phyloP scores from a whole-genome alignment of 495 filamentous ascomycete species.

The Lentithecium fluviatile region DNA sequence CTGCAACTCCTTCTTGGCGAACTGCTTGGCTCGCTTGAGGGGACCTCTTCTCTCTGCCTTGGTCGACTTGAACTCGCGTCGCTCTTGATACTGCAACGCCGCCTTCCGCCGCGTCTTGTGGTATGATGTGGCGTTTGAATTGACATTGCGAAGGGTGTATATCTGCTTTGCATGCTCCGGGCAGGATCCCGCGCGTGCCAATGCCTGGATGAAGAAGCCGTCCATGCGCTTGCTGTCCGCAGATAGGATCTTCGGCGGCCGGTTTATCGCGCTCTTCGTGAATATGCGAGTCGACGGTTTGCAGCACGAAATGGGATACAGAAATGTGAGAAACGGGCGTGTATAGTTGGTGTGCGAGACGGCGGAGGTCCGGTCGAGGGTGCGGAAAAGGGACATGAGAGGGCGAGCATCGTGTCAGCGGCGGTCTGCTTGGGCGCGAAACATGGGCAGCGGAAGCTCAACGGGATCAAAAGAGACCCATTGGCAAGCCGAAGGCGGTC shows the following conservation, averaged over 20 bases:
- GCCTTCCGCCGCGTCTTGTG: slow-evolving; percentile 31
- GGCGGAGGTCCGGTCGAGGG: slow-evolving; percentile 51
- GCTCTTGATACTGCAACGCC: background rate
- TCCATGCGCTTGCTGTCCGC: slow-evolving; percentile 46
- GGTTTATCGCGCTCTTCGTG: background rate
- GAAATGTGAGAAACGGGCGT: slow-evolving; percentile 46
- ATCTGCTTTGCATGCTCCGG: slow-evolving; percentile 49
- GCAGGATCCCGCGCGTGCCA: slow-evolving; percentile 64
- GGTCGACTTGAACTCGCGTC: slow-evolving; percentile 15
- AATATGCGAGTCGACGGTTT: slow-evolving; percentile 8
- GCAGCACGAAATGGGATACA: slow-evolving; percentile 38
- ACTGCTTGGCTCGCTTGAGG: slow-evolving; percentile 3
- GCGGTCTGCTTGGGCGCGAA: background rate
- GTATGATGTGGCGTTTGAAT: slow-evolving; percentile 7
- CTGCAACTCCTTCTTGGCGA: slow-evolving; percentile 28
- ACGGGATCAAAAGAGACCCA: slow-evolving; percentile 8
- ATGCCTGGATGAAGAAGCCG: slow-evolving; percentile 61
- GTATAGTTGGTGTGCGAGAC: slow-evolving; percentile 50
- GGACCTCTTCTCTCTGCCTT: slow-evolving; percentile 1
- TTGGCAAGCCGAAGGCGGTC: slow-evolving; percentile 5
- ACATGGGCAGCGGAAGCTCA: background rate
- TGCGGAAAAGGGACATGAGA: slow-evolving; percentile 64
- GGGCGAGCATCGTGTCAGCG: slow-evolving; percentile 60
- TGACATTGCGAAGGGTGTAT: background rate
- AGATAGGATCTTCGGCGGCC: slow-evolving; percentile 5